Evolutionary conservation across 306 rosid genomes (phyloP).

Genomic region (Dicorynia guianensis): DNA sequence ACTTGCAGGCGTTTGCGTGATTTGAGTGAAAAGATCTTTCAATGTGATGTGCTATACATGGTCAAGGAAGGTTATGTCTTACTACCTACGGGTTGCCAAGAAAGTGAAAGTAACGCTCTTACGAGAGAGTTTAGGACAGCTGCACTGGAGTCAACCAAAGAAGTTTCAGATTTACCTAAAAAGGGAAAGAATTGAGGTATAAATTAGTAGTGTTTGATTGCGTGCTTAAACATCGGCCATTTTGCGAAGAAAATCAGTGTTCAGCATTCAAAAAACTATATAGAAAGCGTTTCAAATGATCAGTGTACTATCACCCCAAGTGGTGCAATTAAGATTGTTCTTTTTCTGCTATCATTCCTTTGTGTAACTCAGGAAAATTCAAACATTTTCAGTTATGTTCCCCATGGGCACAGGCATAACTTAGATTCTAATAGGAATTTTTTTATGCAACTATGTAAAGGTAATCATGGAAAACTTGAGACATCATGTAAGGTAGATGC

Average conservation of each 20-base stretch:
- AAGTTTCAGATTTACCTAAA: background rate
- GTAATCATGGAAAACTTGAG: too few relatives aligned
- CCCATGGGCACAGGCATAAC: too few relatives aligned
- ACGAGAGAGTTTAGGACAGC: constrained; percentile 41
- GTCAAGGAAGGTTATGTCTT: constrained; percentile 51
- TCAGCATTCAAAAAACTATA: background rate
- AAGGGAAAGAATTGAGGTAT: background rate
- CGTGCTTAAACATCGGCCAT: constrained; percentile 38
- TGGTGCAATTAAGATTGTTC: too few relatives aligned
- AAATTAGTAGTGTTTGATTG: background rate
- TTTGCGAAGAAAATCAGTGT: constrained; percentile 31
- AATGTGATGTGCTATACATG: constrained; percentile 37
- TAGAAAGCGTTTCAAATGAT: too few relatives aligned
- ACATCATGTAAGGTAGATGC: too few relatives aligned
- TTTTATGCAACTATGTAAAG: too few relatives aligned
- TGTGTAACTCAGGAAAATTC: too few relatives aligned
- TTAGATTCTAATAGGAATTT: too few relatives aligned
- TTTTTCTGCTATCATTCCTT: too few relatives aligned
- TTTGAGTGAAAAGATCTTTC: constrained; percentile 47
- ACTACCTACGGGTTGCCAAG: constrained; percentile 30
- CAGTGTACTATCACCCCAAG: background rate
- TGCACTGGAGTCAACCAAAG: constrained; percentile 32
- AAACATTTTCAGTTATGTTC: too few relatives aligned
- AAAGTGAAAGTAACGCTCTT: constrained; percentile 39
- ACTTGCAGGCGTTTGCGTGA: constrained; percentile 29